Evolutionary conservation across 2,329 filamentous ascomycete species (phyloP), one percentile per base, ranked within the genome.

Genomic region (Aspergillus aculeatinus): DNA sequence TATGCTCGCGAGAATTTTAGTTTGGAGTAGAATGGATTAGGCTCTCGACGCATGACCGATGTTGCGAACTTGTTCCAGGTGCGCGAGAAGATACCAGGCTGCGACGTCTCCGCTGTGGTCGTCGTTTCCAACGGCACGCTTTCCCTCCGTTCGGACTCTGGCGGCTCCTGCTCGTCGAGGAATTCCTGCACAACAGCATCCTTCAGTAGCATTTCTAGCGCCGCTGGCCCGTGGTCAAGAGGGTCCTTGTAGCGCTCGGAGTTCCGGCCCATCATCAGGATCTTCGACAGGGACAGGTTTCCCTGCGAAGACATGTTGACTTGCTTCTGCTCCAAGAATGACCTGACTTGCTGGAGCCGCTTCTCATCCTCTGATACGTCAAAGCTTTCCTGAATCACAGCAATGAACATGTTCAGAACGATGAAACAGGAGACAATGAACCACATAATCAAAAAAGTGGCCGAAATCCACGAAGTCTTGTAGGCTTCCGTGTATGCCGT

Each of bases 391-490:
- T 99, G 95, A 66, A 99, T 99, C 79, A 99, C 95, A 82, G 95
- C 95, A 90, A 99, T 98, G 82, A 99, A 99, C 95, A 99, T 99
- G 73, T 98, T 99, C 80, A 99, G 80, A 63, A 98, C 85, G 78
- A 99, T 96, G 73, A 98, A 94, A 75, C 96, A 97, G 5, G 92
- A 85, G 48, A 99, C 83, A 59, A 96, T 95, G 76, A 96, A 98
- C 95, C 95, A 99, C 66, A 93, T 84, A 64, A 97, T 91, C 67
- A 96, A 83, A 68, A 99, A 97, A 1, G 91, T 83, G 9, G 94
- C 92, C 10, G 91, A 92, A 59, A 98, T 92, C 94, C 95, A 98
- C 9, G 90, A 85, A n/a, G 91, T 96, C 44, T 87, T 82, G 66
- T 82, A 86, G 5, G 72, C 69, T 10, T 82, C 83, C 10, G 90